Percentiles rank a stretch among this genome's conserved stretches.
Conservation (phyloP, 192 early-diverging fungal species). For the Glomus cerebriforme region DNA sequence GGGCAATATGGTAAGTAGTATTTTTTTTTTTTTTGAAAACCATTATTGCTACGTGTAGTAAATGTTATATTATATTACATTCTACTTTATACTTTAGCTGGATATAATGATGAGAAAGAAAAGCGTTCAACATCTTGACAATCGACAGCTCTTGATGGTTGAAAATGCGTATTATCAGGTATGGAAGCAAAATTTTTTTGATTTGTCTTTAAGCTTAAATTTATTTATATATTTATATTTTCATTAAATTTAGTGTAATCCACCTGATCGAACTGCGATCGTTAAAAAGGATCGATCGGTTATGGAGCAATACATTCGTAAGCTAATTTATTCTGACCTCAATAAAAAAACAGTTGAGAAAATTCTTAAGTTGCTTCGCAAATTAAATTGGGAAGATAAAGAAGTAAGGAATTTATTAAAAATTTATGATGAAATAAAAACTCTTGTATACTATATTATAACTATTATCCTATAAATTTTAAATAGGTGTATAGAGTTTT, state of each 20-base stretch:
- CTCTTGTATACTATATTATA: background rate
- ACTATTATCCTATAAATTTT: constrained; percentile 2
- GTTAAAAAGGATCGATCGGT: constrained; percentile 74
- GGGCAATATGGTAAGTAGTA: constrained; percentile 56
- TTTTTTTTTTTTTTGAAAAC: background rate
- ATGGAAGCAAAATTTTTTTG: background rate
- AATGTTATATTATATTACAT: background rate
- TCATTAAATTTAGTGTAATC: constrained; percentile 63
- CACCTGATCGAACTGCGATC: constrained; percentile 66
- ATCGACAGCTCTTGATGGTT: constrained; percentile 80
- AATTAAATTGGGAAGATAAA: constrained; percentile 82
- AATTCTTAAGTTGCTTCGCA: constrained; percentile 71
- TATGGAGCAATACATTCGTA: constrained; percentile 86
- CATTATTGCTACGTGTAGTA: background rate
- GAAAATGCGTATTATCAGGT: constrained; percentile 92
- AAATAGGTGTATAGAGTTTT: constrained; percentile 58
- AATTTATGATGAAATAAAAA: background rate
- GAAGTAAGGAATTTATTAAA: constrained; percentile 31
- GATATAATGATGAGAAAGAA: constrained; percentile 94
- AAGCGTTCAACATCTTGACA: constrained; percentile 81
- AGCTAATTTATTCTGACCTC: constrained; percentile 86
- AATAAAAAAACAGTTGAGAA: constrained; percentile 69
- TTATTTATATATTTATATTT: constrained; percentile 9
- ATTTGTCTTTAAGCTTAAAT: constrained; percentile 15
- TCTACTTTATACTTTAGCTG: constrained; percentile 45